Evolutionary conservation across 805 yeast genomes (phyloP).

Genomic region (Zygoascus ofunaensis): DNA sequence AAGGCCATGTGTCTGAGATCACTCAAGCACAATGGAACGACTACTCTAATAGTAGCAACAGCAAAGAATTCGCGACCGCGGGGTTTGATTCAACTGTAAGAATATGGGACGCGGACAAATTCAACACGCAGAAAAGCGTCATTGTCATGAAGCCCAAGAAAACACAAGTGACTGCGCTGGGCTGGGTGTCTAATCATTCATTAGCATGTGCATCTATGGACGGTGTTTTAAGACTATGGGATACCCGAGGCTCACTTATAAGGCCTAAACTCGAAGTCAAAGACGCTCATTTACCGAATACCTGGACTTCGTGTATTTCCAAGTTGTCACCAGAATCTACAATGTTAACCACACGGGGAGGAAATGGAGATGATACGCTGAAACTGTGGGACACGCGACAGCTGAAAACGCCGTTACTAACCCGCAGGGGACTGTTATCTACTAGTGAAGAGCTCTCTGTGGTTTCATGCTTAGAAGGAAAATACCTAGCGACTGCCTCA

Average conservation of each 20-base stretch:
- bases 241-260: constrained; percentile 19
- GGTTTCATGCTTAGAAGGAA: constrained; percentile 21
- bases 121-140: constrained; percentile 21
- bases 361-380: constrained; percentile 17
- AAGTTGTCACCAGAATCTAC: constrained; percentile 6
- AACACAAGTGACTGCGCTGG: not conserved
- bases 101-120: constrained; percentile 26
- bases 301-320: constrained; percentile 13
- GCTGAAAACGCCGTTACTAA: constrained; percentile 17
- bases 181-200: not conserved
- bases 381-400: constrained; percentile 26
- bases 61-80: constrained; percentile 23
- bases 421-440: constrained; percentile 12
- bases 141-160: constrained; percentile 19
- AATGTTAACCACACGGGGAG: constrained; percentile 19
- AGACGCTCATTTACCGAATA: constrained; percentile 18
- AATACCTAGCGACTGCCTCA: constrained; percentile 21
- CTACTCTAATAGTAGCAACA: constrained; percentile 10
- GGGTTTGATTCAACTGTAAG: constrained; percentile 29
- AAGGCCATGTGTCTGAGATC: constrained; percentile 29
- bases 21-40: constrained; percentile 24
- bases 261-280: constrained; percentile 19
- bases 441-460: constrained; percentile 16
- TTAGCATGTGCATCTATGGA: constrained; percentile 6
- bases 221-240: constrained; percentile 23